Percentiles rank a stretch among this genome's conserved stretches.
These are phyloP conservation scores for Fraxinus xanthoxyloides DNA, from an alignment of 305 asterid genomes.

Conservation along the genomic window DNA sequence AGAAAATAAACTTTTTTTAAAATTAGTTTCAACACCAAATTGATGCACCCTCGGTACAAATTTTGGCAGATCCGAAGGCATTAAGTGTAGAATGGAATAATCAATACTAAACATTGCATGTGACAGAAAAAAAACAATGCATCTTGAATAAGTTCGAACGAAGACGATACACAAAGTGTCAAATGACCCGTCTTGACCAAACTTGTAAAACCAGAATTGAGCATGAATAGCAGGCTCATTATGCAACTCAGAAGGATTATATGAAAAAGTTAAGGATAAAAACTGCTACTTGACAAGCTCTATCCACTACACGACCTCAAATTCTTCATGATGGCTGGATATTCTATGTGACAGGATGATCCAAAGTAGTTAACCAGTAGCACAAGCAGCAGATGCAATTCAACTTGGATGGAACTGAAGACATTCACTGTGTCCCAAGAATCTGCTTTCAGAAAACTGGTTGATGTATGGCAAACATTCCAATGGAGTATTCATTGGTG, in stretches of 20 bases:
- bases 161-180: background rate
- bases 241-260: background rate
- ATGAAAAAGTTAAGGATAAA: background rate
- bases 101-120: background rate
- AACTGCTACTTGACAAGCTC: background rate
- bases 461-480: background rate
- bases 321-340: background rate
- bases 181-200: background rate
- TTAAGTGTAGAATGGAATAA: background rate
- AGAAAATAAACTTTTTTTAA: background rate
- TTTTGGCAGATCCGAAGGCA: background rate
- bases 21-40: background rate
- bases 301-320: background rate
- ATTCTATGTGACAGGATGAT: background rate
- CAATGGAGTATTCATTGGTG: background rate
- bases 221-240: background rate
- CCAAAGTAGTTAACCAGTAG: background rate
- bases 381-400: background rate
- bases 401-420: background rate
- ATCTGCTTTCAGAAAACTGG: background rate
- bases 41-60: background rate
- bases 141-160: background rate
- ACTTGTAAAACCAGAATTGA: background rate
- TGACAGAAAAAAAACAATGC: background rate
- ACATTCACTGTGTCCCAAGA: constrained; percentile 16